Percentiles rank a stretch among this genome's conserved stretches.
These are phyloP conservation scores for Globisporangium recalcitrans DNA, from an alignment of 352 stramenopile species.

Conservation along the genomic window DNA sequence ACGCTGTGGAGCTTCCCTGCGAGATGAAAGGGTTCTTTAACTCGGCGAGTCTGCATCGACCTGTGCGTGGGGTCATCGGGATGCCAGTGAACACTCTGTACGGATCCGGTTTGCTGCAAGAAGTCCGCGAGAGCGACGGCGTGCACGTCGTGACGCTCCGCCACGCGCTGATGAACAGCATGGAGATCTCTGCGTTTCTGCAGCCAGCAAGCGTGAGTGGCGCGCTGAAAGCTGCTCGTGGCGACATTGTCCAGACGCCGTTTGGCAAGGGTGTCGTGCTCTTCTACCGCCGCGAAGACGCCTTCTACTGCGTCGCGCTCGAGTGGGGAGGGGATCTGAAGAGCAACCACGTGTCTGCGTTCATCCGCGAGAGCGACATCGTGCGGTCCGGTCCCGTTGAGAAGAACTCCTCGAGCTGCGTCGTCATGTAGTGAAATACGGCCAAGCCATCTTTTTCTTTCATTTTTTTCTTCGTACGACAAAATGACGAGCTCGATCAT, in stretches of 20 bases:
- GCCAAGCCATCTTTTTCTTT: background rate
- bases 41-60: constrained; percentile 19
- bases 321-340: constrained; percentile 32
- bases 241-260: constrained; percentile 74
- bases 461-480: constrained; percentile 1
- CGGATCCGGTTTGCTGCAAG: constrained; percentile 56
- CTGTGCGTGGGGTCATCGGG: constrained; percentile 52
- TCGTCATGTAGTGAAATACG: constrained; percentile 54
- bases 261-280: constrained; percentile 73
- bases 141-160: constrained; percentile 68
- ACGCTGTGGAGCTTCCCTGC: constrained; percentile 41
- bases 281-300: constrained; percentile 48
- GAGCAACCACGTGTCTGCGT: constrained; percentile 50
- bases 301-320: constrained; percentile 65
- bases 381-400: constrained; percentile 49
- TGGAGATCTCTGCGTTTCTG: constrained; percentile 56
- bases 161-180: constrained; percentile 35
- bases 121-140: constrained; percentile 55
- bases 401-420: constrained; percentile 52
- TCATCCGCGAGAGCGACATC: constrained; percentile 51
- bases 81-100: constrained; percentile 61
- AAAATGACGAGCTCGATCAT: background rate
- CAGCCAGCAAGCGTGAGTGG: constrained; percentile 48
- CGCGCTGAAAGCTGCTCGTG: constrained; percentile 60
- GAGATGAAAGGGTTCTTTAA: constrained; percentile 51